Evolutionary conservation across 352 stramenopile species (phyloP), one percentile per base, ranked within the genome.

Genomic region (Pythium vanterpoolii): DNA sequence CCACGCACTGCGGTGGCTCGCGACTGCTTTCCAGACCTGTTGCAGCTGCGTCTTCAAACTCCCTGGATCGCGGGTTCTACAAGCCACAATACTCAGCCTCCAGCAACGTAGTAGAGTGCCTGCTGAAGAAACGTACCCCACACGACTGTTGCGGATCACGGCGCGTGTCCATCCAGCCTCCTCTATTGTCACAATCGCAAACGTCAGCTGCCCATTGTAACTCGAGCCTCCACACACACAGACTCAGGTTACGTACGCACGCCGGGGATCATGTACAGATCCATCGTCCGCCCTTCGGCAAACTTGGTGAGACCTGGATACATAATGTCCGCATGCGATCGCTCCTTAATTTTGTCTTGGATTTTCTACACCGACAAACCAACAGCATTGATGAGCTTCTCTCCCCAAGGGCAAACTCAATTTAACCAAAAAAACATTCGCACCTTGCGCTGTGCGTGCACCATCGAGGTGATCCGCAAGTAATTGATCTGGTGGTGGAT

Each of bases 401-500:
- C n/a, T n/a, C n/a, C n/a, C n/a, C n/a, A n/a, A n/a, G n/a, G n/a
- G n/a, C n/a, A n/a, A n/a, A n/a, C n/a, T n/a, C n/a, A n/a, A n/a
- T n/a, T n/a, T n/a, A n/a, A 39, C 33, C 33, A 16, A 55, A 9
- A 14, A 26, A 30, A 33, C 8, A 24, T 21, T 52, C 40, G 33
- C 68, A 98, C 98, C 75, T 98, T 81, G 56, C 88, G 80, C 76
- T 99, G 98, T 36, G 80, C 73, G 27, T 89, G 70, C 45, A 99
- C 74, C 89, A 99, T 98, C 43, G 93, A 89, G 3, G 90, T 93
- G 64, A 99, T 93, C 24, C 87, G 73, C 63, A 97, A 93, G 87
- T 98, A 99, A 69, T 99, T 89, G 69, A 99, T 97, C 58, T 96
- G 87, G 28, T 96, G 93, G 75, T 99, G 96, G 26, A 99, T 96